Evolutionary conservation across 1,284 basidiomycete species (phyloP).

Genomic region (Sphaerobolus stellatus): DNA sequence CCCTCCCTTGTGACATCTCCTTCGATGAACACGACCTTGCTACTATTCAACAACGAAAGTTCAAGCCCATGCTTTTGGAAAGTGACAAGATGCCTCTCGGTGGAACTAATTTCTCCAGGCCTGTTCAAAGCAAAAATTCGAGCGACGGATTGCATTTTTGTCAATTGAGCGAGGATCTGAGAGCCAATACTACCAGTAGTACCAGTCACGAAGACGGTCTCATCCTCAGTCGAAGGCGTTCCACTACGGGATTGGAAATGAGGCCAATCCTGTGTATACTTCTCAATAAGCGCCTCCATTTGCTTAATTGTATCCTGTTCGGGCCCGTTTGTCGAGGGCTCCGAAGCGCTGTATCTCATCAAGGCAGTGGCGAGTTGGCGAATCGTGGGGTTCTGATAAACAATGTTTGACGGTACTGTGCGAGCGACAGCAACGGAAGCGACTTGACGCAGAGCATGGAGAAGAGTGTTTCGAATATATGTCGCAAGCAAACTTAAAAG

Average conservation of each 20-base stretch:
- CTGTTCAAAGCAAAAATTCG: constrained; percentile 36
- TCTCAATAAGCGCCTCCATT: constrained; percentile 32
- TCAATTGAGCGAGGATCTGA: constrained; percentile 28
- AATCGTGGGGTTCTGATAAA: constrained; percentile 38
- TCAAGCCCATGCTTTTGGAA: constrained; percentile 29
- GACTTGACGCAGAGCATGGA: constrained; percentile 30
- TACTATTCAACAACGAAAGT: constrained; percentile 16
- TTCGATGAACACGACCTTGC: constrained; percentile 31
- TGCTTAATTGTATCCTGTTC: constrained; percentile 17
- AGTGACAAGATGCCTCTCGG: constrained; percentile 26
- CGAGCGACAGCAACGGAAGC: constrained; percentile 15
- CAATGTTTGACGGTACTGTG: constrained; percentile 25
- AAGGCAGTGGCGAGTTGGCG: constrained; percentile 16
- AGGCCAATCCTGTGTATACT: constrained; percentile 33
- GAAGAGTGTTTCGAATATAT: constrained; percentile 41
- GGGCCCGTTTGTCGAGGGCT: background rate
- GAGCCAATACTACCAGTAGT: constrained; percentile 37
- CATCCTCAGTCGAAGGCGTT: too few species aligned
- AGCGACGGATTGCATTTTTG: constrained; percentile 18
- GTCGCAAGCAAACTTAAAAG: constrained; percentile 40
- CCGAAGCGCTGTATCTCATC: background rate
- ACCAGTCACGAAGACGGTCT: constrained; percentile 36
- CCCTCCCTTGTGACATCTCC: constrained; percentile 20
- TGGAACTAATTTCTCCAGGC: constrained; percentile 15
- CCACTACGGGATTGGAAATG: too few species aligned